Percentiles rank a stretch among this genome's conserved stretches.
Conservation (phyloP, 2,329 filamentous ascomycete species). For the Cytospora schulzeri region DNA sequence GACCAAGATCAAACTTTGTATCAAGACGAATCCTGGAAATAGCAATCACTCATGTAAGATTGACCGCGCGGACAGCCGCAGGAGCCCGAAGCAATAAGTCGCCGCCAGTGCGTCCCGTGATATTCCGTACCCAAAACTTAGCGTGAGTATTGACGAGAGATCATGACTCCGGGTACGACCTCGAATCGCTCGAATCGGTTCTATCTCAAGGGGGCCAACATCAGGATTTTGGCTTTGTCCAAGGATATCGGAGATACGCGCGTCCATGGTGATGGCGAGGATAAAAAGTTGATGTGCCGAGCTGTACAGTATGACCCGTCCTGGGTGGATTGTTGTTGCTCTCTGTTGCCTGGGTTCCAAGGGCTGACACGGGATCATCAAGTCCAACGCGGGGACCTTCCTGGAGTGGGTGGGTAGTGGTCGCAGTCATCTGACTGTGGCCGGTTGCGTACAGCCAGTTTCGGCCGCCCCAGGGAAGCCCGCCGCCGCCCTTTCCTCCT, state of each 20-base stretch:
- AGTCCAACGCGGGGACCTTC: neutral
- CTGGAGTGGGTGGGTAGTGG: neutral
- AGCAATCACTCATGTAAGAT: neutral
- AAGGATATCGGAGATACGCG: neutral
- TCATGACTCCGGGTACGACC: neutral
- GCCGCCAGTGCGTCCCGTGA: neutral
- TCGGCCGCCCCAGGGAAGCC: neutral
- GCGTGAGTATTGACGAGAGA: neutral
- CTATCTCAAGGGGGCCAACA: neutral
- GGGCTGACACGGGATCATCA: neutral
- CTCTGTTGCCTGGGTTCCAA: neutral
- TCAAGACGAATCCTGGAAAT: neutral
- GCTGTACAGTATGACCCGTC: conserved; percentile 7
- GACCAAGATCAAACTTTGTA: neutral
- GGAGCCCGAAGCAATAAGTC: neutral
- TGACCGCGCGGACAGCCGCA: neutral
- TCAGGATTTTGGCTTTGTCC: neutral
- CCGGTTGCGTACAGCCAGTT: neutral
- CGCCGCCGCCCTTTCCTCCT: neutral
- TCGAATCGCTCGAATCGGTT: neutral
- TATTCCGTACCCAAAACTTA: neutral
- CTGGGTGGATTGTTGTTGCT: neutral
- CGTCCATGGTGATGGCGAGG: conserved; percentile 5
- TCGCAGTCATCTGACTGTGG: conserved; percentile 9
- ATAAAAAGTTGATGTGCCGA: neutral